Conservation (phyloP, 2,329 filamentous ascomycete species). For the Clarireedia sp. region DNA sequence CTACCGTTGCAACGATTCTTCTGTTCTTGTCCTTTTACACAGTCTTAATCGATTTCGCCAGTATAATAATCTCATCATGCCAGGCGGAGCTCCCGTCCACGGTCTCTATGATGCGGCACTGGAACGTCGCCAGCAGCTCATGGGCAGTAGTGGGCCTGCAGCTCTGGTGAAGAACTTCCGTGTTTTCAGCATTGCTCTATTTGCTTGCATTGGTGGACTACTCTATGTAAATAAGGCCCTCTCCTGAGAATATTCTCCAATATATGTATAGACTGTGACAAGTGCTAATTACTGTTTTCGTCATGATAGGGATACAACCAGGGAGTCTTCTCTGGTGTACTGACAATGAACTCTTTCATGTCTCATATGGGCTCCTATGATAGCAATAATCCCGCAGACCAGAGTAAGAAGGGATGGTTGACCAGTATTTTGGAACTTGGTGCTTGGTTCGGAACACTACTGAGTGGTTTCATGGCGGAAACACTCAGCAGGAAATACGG, state of each 20-base stretch:
- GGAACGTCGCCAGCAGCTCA: constrained; percentile 43
- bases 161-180: constrained; percentile 52
- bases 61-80: not conserved
- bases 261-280: no score
- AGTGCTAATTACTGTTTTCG: not conserved
- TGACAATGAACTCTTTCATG: constrained; percentile 48
- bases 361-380: constrained; percentile 48
- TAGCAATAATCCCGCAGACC: constrained; percentile 37
- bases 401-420: constrained; percentile 51
- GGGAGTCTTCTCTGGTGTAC: constrained; percentile 66
- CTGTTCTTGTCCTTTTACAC: no score
- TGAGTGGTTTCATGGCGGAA: constrained; percentile 66
- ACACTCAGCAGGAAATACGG: constrained; percentile 60
- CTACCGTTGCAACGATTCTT: no score
- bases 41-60: no score
- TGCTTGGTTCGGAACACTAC: constrained; percentile 66
- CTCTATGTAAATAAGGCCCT: constrained; percentile 31
- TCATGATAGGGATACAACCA: constrained; percentile 55
- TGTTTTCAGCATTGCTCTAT: constrained; percentile 52
- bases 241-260: no score
- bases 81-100: not conserved
- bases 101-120: constrained; percentile 45
- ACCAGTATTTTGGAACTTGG: constrained; percentile 67
- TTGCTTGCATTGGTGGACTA: constrained; percentile 55
- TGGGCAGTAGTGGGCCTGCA: constrained; percentile 43